Percentiles rank a stretch among this genome's conserved stretches.
Conservation (phyloP, 768 basidiomycete species). For the Stropharia rugosoannulata region DNA sequence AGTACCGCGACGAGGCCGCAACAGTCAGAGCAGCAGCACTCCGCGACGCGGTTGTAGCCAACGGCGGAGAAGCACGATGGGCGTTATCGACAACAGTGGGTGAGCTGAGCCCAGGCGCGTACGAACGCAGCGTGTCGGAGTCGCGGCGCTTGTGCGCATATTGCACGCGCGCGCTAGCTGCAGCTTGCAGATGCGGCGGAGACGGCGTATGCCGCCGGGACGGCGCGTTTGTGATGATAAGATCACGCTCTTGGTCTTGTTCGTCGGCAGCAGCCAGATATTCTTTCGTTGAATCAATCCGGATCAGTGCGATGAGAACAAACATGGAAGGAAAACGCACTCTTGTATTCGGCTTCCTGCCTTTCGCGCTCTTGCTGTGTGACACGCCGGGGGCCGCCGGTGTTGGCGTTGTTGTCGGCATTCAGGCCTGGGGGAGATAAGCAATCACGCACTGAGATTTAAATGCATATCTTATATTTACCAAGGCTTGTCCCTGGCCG, state of each 20-base stretch:
- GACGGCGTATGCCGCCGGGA: constrained; percentile 49
- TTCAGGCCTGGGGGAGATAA: constrained; percentile 20
- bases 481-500: constrained; percentile 38
- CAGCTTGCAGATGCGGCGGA: constrained; percentile 24
- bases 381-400: constrained; percentile 34
- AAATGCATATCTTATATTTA: constrained; percentile 9
- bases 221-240: constrained; percentile 14
- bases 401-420: constrained; percentile 27
- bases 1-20: constrained; percentile 24
- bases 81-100: constrained; percentile 53
- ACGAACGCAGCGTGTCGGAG: constrained; percentile 69
- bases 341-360: constrained; percentile 43
- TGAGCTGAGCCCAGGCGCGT: constrained; percentile 29
- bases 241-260: constrained; percentile 36
- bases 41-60: constrained; percentile 1
- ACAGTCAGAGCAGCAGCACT: constrained; percentile 20
- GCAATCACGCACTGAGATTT: neutral
- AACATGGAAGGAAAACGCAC: constrained; percentile 23
- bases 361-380: constrained; percentile 36
- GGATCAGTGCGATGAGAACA: constrained; percentile 1
- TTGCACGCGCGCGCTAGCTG: constrained; percentile 22
- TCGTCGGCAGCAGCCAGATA: constrained; percentile 40
- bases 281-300: constrained; percentile 13
- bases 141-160: constrained; percentile 66
- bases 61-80: constrained; percentile 18